Evolutionary conservation across 2,329 filamentous ascomycete genomes (phyloP), one percentile per base, ranked within the genome.

Genomic region (Epichloe baconii): DNA sequence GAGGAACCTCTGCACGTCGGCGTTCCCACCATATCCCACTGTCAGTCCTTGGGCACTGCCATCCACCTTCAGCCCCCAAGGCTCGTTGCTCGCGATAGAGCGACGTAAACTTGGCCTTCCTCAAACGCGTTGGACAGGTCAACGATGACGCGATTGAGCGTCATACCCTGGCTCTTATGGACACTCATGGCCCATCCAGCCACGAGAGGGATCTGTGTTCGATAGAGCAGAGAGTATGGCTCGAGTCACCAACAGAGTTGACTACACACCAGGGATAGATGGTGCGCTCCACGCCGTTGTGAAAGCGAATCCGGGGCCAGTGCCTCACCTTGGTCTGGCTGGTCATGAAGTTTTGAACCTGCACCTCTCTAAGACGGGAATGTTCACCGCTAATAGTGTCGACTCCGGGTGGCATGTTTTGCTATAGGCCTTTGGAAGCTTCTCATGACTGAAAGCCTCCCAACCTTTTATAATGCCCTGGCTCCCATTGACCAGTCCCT

Each of bases 151-250:
- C 71, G 70, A 19, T 82, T 74, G 4, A 85, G 65, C 1, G 79
- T 82, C 69, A 83, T 76, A 3, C 80, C 78, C 64, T 84, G 78
- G 4, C 71, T 72, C 60, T 81, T 83, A 60, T 85, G 81, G 2
- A 82, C 75, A 0, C 74, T 83, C 58, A 83, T 73, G 0, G 81
- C 81, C 76, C 80, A 85, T 0, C 74, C 81, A 0, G 79, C 68
- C 1, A 72, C 64, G 0, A 85, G 67, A 0, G 81, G 82, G 5
- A 85, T 71, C 58, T 84, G 80, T 0, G 79, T 80, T n/a, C 81
- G 69, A 1, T 68, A 67, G 0, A 82, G 59, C 1, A 75, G 56
- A 37, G 69, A 73, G 54, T 73, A 74, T 0, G 76, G 75, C 47
- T 60, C 2, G 65, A 60, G 41, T 71, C 64, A 2, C 76, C 76